Base-by-base conservation (phyloP, 2,329 filamentous ascomycete genomes). In the Fusarium brevicatenulatum region DNA sequence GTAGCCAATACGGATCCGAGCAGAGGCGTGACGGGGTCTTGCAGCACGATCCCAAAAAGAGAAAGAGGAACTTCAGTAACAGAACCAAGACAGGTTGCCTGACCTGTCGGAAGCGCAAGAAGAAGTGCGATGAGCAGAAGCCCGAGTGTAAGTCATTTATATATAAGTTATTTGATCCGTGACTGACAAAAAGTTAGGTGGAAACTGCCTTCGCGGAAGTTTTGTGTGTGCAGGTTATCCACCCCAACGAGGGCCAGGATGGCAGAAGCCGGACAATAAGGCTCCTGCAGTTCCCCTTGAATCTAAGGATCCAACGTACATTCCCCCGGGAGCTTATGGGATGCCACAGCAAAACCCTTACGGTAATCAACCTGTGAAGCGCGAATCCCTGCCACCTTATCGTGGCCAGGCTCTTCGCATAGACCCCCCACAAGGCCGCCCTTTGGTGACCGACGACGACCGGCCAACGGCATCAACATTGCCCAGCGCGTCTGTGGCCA, bases 71-170 rank as follows among this genome's bases (percentile, higher is more conserved):
- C 78, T 98, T 98, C 79, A 97, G 94, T 84, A 97, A 98, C 82
- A 89, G 95, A 66, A 98, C 95, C 25, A 98, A 98, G 84, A 98
- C 95, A 15, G 95, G 95, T 37, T 98, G 95, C 81, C 90, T 97
- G 83, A 98, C 95, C 10, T 98, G 95, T 81, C 89, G 95, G 68
- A 90, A 90, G 80, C 89, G 95, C 66, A 98, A 98, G 88, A 98
- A 98, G 90, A 98, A 98, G 83, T 98, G 96, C 80, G 95, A 98
- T 80, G 96, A 98, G 85, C 89, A 89, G 60, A 97, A 97, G 81
- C 96, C 96, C 32, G 91, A 94, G 82, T 98, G 96, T 97, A 86
- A 87, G 93, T 86, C 19, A 15, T 61, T 28, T 36, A 13, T 19
- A 30, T 21, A n/a, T 23, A 53, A 37, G 23, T 23, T 39, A 53